Evolutionary conservation across 139 green algal species (phyloP), one percentile per base, ranked within the genome.

Genomic region (Closterium sp.): DNA sequence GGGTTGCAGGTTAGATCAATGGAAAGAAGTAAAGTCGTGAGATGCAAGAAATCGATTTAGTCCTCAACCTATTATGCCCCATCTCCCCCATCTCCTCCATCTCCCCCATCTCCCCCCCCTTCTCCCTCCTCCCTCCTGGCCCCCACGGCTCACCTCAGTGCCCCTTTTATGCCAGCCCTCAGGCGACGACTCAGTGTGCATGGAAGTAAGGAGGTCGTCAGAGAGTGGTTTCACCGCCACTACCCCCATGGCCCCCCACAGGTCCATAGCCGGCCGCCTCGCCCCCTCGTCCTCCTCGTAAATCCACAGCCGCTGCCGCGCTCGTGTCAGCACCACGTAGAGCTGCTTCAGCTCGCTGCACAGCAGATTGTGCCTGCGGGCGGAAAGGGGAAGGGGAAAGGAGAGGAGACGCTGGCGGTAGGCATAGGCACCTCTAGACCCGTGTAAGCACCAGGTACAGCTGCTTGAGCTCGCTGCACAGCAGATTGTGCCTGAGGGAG

Each of bases 361-460:
- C 84, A 97, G 95, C 90, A 96, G 87, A 88, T 95, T 85, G 34
- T 94, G 91, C 88, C 55, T 64, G 84, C 16, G 23, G 2, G 38
- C 0, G 3, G 38, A 64, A 1, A 10, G 16, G 4, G 33, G 7
- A 87, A 64, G 33, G 84, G 33, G 2, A 34, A 25, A 16, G 33
- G 84, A 34, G 84, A 23, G 38, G 38, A 21, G 38, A 66, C n/a
- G n/a, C n/a, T n/a, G n/a, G n/a, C n/a, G n/a, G n/a, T n/a, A n/a
- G n/a, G n/a, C n/a, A n/a, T n/a, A n/a, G n/a, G n/a, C n/a, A n/a
- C n/a, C 8, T 34, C 28, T 30, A 7, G 36, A 96, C 96, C 1
- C 96, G 93, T 1, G 96, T 98, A 33, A 97, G 43, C 4, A 96
- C 96, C 3, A 96, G 96, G 94, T 97, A 97, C 36, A 97, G 94